Conservation (phyloP, 306 rosid species). For the Ziziphus jujuba region DNA sequence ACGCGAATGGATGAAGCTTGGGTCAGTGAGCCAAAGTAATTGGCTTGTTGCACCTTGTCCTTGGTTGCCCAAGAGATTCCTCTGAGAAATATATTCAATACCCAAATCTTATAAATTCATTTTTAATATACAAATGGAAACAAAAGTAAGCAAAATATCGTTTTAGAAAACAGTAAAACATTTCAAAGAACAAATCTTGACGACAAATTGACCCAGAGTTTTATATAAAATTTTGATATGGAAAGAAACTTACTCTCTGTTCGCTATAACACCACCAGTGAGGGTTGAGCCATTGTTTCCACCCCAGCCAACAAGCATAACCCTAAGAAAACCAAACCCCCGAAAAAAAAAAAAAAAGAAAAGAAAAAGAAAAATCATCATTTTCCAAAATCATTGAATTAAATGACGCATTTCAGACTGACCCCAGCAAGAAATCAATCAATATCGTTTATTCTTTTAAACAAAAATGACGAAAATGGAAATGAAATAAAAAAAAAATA, state of each 20-base stretch:
- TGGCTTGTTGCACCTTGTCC: slow-evolving; percentile 92
- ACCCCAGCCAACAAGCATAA: slow-evolving; percentile 99
- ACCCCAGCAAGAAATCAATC: not conserved
- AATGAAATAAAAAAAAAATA: too few species aligned
- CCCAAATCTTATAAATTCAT: slow-evolving; percentile 16
- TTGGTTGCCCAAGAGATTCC: slow-evolving; percentile 99
- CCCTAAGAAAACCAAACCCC: slow-evolving; percentile 46
- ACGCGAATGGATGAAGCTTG: slow-evolving; percentile 92
- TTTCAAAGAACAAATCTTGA: too few species aligned
- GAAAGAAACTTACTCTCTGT: slow-evolving; percentile 66
- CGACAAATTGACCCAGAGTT: too few species aligned
- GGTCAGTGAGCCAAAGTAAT: slow-evolving; percentile 89
- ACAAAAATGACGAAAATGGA: not conserved
- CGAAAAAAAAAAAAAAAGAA: not conserved
- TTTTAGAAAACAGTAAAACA: too few species aligned
- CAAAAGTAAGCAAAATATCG: not conserved
- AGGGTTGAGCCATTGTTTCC: slow-evolving; percentile 93
- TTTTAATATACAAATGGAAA: not conserved
- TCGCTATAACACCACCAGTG: slow-evolving; percentile 91
- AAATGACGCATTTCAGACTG: too few species aligned
- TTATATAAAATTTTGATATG: too few species aligned
- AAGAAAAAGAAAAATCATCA: not conserved
- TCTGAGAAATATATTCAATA: slow-evolving; percentile 42
- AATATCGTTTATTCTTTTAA: not conserved
- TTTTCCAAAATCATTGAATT: not conserved